Base-by-base conservation (phyloP, 441 rosid species). In the Erodium moschatum region DNA sequence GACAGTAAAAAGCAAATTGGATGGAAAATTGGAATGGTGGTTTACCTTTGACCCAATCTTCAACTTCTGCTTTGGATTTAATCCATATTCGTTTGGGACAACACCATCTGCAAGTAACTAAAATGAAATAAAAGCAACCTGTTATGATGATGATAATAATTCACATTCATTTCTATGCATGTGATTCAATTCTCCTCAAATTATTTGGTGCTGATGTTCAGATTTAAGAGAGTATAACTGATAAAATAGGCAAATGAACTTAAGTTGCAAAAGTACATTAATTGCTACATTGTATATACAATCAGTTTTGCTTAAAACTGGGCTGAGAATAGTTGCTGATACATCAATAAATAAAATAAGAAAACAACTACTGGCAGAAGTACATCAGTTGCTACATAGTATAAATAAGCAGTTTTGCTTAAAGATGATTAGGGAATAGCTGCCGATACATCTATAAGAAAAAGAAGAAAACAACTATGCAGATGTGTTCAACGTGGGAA, bases 81-180 rank as follows among this genome's bases (percentile, higher is more conserved):
- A 88, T 66, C 99, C 99, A 74, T 96, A 96, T 82, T 96, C 99
- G 72, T 96, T 96, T 72, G 99, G 99, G 74, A 96, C 93, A 68
- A 96, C 98, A 76, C 99, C 99, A 83, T 96, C 99, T 70, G 99
- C 99, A 71, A 96, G 99, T 65, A 85, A 77, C 99, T 96, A 85
- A 76, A 78, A 76, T 33, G 73, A 79, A 69, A 73, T 62, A 38
- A 73, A 67, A 62, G 31, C 66, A 60, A 33, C 18, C 48, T 65
- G 61, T 42, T 24, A 60, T 21, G 35, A 66, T 33, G 73, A 68
- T 65, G 56, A 77, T 52, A 56, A 67, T 27, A 67, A 63, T 29
- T 21, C 0, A 72, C 33, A 24, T 64, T 42, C 42, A 74, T 15
- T 64, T 24, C 48, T 66, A 58, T 40, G 46, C 68, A 48, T 48